Evolutionary conservation across 441 rosid genomes (phyloP).

Genomic region (Euphorbia celastroides): DNA sequence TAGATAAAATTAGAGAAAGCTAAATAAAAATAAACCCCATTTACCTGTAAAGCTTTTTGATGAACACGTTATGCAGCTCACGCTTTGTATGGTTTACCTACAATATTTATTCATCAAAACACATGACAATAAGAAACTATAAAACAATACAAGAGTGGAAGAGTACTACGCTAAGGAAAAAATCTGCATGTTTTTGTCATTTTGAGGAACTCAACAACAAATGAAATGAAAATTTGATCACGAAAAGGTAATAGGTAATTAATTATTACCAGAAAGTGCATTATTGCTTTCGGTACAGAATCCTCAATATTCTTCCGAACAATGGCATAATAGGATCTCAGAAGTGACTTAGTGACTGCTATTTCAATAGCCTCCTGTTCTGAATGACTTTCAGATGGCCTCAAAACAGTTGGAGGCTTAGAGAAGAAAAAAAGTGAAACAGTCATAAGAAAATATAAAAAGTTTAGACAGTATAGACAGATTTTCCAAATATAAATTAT

Average conservation of each 20-base stretch:
- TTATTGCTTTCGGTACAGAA: constrained; percentile 82
- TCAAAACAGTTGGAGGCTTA: constrained; percentile 82
- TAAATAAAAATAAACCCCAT: background rate
- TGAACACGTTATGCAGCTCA: constrained; percentile 73
- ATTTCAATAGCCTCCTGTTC: constrained; percentile 82
- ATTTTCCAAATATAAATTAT: constrained; percentile 5
- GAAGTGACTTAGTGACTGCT: constrained; percentile 61
- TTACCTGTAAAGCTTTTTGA: constrained; percentile 66
- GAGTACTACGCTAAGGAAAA: too few relatives aligned
- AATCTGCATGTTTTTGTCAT: too few relatives aligned
- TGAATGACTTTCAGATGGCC: constrained; percentile 67
- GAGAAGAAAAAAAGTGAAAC: constrained; percentile 12
- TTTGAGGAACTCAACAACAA: background rate
- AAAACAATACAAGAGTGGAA: background rate
- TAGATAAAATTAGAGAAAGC: constrained; percentile 3
- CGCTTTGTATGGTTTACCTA: constrained; percentile 92
- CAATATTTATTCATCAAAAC: background rate
- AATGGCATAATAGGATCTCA: constrained; percentile 87
- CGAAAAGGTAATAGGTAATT: constrained; percentile 5
- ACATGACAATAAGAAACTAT: background rate
- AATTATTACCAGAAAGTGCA: constrained; percentile 84
- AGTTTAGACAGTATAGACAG: constrained; percentile 8
- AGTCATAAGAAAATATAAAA: background rate
- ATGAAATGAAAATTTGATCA: background rate
- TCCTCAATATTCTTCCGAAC: constrained; percentile 92